Percentiles rank a stretch among this genome's conserved stretches.
Conservation (phyloP, 345 rosid genomes). For the Limnanthes douglasii region DNA sequence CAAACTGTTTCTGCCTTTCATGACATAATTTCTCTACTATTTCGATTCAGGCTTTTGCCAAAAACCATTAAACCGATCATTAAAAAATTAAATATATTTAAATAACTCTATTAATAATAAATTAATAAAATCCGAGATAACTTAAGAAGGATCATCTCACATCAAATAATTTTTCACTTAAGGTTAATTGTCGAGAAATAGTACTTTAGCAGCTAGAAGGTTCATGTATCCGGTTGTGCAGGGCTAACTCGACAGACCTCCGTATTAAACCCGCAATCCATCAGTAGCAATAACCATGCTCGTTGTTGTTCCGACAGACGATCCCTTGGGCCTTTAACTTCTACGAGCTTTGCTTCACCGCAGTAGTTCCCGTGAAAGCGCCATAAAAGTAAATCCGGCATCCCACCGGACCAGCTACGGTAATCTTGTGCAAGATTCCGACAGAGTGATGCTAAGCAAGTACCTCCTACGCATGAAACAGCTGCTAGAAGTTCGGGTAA, state of each 20-base stretch:
- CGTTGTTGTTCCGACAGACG: slow-evolving; percentile 84
- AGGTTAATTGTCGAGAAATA: no score
- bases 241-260: slow-evolving; percentile 82
- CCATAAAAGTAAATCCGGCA: slow-evolving; percentile 91
- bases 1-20: no score
- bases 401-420: slow-evolving; percentile 87
- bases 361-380: slow-evolving; percentile 57
- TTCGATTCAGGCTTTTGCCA: no score
- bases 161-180: no score
- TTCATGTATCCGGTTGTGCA: no score
- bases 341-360: slow-evolving; percentile 95
- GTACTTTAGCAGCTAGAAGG: no score
- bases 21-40: no score
- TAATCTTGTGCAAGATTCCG: slow-evolving; percentile 68
- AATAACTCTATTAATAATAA: no score
- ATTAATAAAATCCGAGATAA: no score
- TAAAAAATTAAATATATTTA: no score
- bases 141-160: no score
- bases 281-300: slow-evolving; percentile 72
- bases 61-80: no score
- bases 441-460: slow-evolving; percentile 64
- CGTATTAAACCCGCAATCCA: slow-evolving; percentile 64
- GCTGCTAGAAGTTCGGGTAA: slow-evolving; percentile 71
- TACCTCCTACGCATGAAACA: slow-evolving; percentile 60
- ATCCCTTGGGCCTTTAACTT: slow-evolving; percentile 82